A percentile compares a stretch with the other conserved stretches of the same genome.
These are phyloP conservation scores for Neonectria ditissima DNA, from an alignment of 2,329 filamentous ascomycete genomes.

Conservation along the genomic window DNA sequence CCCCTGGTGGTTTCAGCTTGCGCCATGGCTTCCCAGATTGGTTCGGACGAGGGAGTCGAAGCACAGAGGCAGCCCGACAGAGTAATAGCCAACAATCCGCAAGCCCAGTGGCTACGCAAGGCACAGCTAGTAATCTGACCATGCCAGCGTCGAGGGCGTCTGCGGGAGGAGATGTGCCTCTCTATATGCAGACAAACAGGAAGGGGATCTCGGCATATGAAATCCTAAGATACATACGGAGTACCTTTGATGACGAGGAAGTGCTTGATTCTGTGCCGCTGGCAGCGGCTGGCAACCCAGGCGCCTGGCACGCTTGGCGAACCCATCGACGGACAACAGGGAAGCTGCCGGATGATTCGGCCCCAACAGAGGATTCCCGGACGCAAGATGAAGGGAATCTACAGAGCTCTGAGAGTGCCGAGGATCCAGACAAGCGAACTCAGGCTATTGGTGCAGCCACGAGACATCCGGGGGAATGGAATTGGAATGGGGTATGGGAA, in stretches of 20 bases:
- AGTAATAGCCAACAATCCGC: conserved; percentile 54
- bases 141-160: conserved; percentile 50
- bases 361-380: conserved; percentile 5
- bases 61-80: conserved; percentile 53
- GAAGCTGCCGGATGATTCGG: conserved; percentile 39
- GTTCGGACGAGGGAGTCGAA: conserved; percentile 75
- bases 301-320: conserved; percentile 95
- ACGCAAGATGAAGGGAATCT: conserved; percentile 23
- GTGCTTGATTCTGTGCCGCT: conserved; percentile 84
- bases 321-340: conserved; percentile 67
- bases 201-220: conserved; percentile 69
- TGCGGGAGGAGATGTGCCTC: conserved; percentile 44
- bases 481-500: conserved; percentile 98
- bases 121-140: conserved; percentile 38
- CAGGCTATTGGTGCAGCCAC: conserved; percentile 17
- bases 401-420: conserved; percentile 17
- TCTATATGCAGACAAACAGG: conserved; percentile 56
- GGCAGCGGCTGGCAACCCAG: conserved; percentile 86
- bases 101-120: conserved; percentile 43
- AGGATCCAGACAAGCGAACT: conserved; percentile 21
- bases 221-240: conserved; percentile 83
- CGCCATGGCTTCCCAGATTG: conserved; percentile 91
- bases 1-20: conserved; percentile 90
- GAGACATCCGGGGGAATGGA: conserved; percentile 82
- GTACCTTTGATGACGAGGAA: conserved; percentile 81